These are phyloP conservation scores for Ustilago sp. DNA, from an alignment of 1,284 basidiomycete species.

Conservation along the genomic window DNA sequence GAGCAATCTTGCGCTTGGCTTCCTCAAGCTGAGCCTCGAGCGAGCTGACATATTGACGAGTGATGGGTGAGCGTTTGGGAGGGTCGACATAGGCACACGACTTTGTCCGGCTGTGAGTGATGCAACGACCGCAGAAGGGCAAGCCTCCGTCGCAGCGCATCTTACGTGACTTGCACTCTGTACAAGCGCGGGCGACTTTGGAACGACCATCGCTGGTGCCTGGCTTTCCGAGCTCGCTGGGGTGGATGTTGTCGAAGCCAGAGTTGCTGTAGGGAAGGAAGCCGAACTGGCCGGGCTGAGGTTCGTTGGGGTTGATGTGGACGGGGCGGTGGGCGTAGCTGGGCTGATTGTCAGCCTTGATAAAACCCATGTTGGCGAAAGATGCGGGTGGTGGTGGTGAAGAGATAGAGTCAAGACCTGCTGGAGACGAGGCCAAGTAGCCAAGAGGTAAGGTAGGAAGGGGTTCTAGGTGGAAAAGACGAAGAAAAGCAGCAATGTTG, in stretches of 20 bases:
- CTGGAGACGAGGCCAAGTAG: neutral
- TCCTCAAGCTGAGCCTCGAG: constrained; percentile 50
- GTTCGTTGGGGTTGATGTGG: constrained; percentile 35
- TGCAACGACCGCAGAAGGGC: constrained; percentile 55
- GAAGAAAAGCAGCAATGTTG: neutral
- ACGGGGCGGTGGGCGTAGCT: constrained; percentile 30
- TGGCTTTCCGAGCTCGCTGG: constrained; percentile 43
- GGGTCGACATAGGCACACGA: constrained; percentile 57
- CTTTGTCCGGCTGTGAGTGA: constrained; percentile 54
- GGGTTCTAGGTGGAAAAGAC: neutral
- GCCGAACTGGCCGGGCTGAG: constrained; percentile 46
- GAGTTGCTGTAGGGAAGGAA: constrained; percentile 45
- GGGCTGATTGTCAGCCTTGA: constrained; percentile 47
- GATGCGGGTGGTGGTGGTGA: neutral
- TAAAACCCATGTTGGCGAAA: constrained; percentile 43
- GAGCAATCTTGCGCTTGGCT: constrained; percentile 40
- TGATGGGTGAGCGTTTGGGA: constrained; percentile 54
- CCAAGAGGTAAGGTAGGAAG: neutral
- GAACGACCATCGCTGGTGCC: constrained; percentile 51
- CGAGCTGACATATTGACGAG: constrained; percentile 53
- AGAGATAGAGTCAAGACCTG: neutral
- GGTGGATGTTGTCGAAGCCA: constrained; percentile 48
- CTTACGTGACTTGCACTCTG: constrained; percentile 55
- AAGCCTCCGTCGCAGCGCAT: constrained; percentile 58
- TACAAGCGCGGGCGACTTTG: constrained; percentile 52